A percentile compares a stretch with the other conserved stretches of the same genome.
Conservation (phyloP, 108 stramenopile genomes). For the Cylindrotheca closterium region DNA sequence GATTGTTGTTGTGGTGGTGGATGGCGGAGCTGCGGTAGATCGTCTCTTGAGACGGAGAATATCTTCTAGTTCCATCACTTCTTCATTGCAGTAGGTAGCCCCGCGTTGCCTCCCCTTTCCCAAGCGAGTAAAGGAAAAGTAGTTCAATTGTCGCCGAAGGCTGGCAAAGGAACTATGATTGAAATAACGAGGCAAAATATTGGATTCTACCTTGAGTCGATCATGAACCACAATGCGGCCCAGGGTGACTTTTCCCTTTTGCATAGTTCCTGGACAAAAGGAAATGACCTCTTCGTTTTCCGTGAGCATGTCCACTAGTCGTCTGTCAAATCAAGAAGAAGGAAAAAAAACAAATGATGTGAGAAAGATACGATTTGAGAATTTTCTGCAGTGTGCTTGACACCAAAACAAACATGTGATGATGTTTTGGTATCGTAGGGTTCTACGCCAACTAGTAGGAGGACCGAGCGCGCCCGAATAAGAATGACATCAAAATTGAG, state of each 20-base stretch:
- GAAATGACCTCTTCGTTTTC: conserved; percentile 74
- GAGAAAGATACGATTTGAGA: conserved; percentile 11
- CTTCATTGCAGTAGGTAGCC: conserved; percentile 76
- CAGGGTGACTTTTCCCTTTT: conserved; percentile 26
- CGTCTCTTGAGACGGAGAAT: conserved; percentile 72
- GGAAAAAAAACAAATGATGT: not conserved
- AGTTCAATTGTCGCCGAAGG: conserved; percentile 82
- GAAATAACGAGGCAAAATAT: conserved; percentile 80
- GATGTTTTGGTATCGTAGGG: not conserved
- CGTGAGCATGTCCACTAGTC: conserved; percentile 69
- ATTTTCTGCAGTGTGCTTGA: not conserved
- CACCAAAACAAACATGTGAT: not conserved
- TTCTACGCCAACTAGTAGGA: not conserved
- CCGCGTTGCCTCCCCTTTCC: conserved; percentile 72
- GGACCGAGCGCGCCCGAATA: not conserved
- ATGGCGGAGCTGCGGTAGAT: not conserved
- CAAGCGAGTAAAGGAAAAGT: conserved; percentile 76
- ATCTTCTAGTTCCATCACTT: conserved; percentile 68
- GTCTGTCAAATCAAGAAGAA: conserved; percentile 29
- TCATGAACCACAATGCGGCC: conserved; percentile 82
- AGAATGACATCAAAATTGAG: not conserved
- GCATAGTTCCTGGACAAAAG: conserved; percentile 53
- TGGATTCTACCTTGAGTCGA: conserved; percentile 65
- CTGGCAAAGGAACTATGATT: conserved; percentile 85
- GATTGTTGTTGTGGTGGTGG: not conserved